Evolutionary conservation across 257 asterid genomes (phyloP), one percentile per base, ranked within the genome.

Genomic region (Solanum chmielewskii): DNA sequence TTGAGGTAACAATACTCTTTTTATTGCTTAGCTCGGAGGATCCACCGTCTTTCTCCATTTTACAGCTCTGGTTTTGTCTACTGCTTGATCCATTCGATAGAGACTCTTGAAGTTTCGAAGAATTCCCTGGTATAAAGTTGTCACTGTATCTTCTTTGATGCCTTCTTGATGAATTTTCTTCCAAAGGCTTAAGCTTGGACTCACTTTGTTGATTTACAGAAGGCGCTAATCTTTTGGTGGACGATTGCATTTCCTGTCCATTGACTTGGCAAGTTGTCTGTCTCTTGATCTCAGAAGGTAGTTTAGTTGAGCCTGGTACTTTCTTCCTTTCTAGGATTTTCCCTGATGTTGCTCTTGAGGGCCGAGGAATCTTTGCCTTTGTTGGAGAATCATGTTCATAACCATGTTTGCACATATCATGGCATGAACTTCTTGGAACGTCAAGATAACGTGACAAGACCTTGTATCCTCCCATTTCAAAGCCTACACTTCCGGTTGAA

Each of bases 371-470:
- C 66, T 16, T 66, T 42, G 80, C 44, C 75, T 42, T 70, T 18
- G 25, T 12, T 39, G 85, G 69, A 81, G 85, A 31, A 81, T 84
- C 87, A 62, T 39, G 62, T 10, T 66, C 77, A 42, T 39, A 41
- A 64, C 87, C 81, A 66, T 20, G 9, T 42, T 86, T 86, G 60
- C 88, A 86, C 21, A 15, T 33, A 71, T 86, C 88, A 62, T 86
- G 88, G 16, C 88, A 86, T 1, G 88, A 86, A 25, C 83, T 41
- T 27, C 69, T 45, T 86, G 84, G 88, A 33, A 77, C 27, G 31
- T 88, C 84, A 75, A 91, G 93, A 69, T 91, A 88, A 52, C 88
- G 89, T 33, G 94, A 92, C 60, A 84, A 41, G 15, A 90, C 89
- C 77, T 18, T 88, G 78, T 52, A 89, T 60, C 84, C 76, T 18